phyloP scores from a whole-genome alignment of 2,329 filamentous ascomycete species.

The Phialophora macrospora region DNA sequence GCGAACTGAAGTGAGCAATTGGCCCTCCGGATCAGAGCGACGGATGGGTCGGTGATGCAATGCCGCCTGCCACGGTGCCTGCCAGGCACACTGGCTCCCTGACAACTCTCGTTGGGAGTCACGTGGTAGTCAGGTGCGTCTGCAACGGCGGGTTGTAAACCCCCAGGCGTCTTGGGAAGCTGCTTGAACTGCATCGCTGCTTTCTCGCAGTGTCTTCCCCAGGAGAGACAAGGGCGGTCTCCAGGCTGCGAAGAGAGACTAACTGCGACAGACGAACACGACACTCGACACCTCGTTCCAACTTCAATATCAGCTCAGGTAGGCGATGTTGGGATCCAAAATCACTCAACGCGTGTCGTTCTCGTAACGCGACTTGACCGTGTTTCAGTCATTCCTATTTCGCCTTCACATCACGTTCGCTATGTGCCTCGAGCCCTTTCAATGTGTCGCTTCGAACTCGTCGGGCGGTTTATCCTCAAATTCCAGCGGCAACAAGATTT shows the following conservation, averaged over 20 bases:
- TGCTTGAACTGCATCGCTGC: neutral
- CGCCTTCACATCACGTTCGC: slow-evolving; percentile 11
- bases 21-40: slow-evolving; percentile 1
- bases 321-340: neutral
- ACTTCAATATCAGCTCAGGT: neutral
- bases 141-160: neutral
- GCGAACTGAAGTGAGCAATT: slow-evolving; percentile 28
- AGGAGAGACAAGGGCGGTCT: neutral
- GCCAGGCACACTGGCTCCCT: slow-evolving; percentile 1
- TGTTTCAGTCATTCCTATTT: neutral
- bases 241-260: neutral
- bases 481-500: slow-evolving; percentile 45
- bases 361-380: slow-evolving; percentile 18
- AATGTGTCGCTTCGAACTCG: slow-evolving; percentile 55
- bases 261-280: neutral
- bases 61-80: slow-evolving; percentile 14
- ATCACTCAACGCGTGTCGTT: slow-evolving; percentile 5
- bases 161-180: neutral
- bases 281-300: neutral
- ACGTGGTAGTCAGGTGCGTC: too few relatives aligned
- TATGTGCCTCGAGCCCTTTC: slow-evolving; percentile 33
- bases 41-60: slow-evolving; percentile 23
- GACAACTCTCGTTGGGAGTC: too few relatives aligned
- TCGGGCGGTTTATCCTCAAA: slow-evolving; percentile 51
- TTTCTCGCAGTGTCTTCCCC: neutral